Base-by-base conservation (phyloP, 2,329 filamentous ascomycete species). In the Aspergillus persii region DNA sequence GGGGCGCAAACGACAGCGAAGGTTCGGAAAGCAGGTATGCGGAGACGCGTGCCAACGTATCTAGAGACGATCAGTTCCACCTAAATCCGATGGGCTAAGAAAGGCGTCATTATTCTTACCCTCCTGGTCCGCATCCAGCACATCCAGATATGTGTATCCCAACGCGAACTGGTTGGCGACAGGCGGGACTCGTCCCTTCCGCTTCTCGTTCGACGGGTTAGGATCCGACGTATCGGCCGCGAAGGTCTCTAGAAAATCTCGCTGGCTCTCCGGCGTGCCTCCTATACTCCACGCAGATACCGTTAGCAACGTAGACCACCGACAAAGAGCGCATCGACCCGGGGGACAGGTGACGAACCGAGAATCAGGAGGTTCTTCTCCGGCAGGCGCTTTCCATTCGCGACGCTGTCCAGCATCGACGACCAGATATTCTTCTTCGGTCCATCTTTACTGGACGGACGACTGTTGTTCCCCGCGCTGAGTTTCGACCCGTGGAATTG, bases 131-230 rank as follows among this genome's bases (percentile, higher is more conserved):
- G 91, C 89, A 76, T 97, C 93, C 41, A 96, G 83, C 41, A 97
- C 92, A 77, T 97, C 92, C 74, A 96, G 92, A 77, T 96, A 97
- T 56, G 93, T 96, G 74, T 97, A 97, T 54, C 93, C 93, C 60
- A 97, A 79, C 9, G 93, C 93, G 76, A 96, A 96, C 72, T 89
- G 90, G 72, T 97, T 97, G 57, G 93, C 93, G 70, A 96, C 85
- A 26, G 92, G 91, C 2, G 91, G 89, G 61, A 84, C 84, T 74
- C 85, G 88, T 66, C 75, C 70, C 68, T 75, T 77, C 53, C 72
- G 71, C 58, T 75, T 74, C 56, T 87, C 85, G 62, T 76, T 77
- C 54, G 75, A 74, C 58, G 76, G 62, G 50, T 71, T 71, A 49
- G 76, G 71, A 53, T 76, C 74, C 51, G 76, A 74, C 7, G 75